Evolutionary conservation across 2,329 filamentous ascomycete species (phyloP), one percentile per base, ranked within the genome.

Genomic region (Ceratocystis eucalypticola): DNA sequence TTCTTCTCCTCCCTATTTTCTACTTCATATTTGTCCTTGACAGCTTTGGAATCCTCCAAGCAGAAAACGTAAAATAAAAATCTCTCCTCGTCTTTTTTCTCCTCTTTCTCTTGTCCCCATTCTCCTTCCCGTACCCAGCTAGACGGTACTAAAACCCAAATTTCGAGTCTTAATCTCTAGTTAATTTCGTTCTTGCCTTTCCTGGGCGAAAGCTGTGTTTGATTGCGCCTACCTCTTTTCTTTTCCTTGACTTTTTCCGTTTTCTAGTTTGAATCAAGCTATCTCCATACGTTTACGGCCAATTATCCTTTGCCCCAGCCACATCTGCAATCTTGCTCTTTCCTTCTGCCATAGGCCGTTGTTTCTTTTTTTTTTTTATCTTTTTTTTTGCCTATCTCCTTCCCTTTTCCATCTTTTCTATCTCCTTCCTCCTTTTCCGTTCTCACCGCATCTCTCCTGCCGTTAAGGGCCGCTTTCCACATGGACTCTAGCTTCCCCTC

Each of bases 1-100:
- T 65, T n/a, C 17, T 65, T 20, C 45, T 30, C 45, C 28, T 57
- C 50, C 30, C 45, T 6, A 6, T 25, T 53, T 25, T 25, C 48
- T 55, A 30, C 45, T 63, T 59, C 20, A 44, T 44, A 45, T 55
- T 63, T 66, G 30, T 62, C 20, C 25, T 66, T 53, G 61, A 15
- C 12, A 59, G 55, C 55, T 59, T 50, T n/a, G 55, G 33, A 59
- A 59, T 59, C 28, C 55, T 37, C 28, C 55, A 1, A 12, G 50
- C 20, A 55, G 50, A 53, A 53, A 53, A 53, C 22, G 22, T 50
- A 57, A 59, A 59, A 55, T 12, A 20, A 55, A 55, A 55, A 22
- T 25, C 12, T 25, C 55, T 45, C 53, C 20, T 65, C 25, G 25
- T 61, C 15, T 28, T 61, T 65, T 37, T 33, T n/a, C 10, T 33